Conservation (phyloP, 306 rosid genomes). For the Ormosia emarginata region DNA sequence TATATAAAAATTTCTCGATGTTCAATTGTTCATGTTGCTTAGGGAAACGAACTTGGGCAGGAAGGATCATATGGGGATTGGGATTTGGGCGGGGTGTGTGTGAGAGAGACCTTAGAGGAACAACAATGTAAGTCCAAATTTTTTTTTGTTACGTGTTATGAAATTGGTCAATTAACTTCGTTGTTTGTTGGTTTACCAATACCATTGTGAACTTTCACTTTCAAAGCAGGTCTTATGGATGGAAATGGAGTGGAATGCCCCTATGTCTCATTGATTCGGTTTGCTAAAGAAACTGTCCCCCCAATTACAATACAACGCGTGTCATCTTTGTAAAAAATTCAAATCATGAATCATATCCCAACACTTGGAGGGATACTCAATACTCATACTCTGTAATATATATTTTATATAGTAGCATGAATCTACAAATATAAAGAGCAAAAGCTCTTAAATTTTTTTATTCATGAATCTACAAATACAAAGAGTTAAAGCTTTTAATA, state of each 20-base stretch:
- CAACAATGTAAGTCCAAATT: background rate
- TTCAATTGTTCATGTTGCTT: background rate
- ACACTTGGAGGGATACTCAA: background rate
- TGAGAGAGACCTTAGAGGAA: background rate
- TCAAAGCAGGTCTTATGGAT: background rate
- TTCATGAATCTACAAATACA: too few species aligned
- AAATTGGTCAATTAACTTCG: background rate
- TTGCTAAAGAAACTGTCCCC: slow-evolving; percentile 11
- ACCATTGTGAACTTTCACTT: background rate
- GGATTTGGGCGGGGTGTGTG: background rate
- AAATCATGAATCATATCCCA: background rate
- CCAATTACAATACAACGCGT: slow-evolving; percentile 22
- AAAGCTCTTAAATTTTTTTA: too few species aligned
- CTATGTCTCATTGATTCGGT: slow-evolving; percentile 7
- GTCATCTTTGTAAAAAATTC: background rate
- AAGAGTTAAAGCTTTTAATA: too few species aligned
- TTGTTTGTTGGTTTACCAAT: background rate
- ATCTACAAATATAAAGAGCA: too few species aligned
- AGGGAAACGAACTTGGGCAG: background rate
- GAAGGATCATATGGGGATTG: background rate
- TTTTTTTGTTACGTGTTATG: background rate
- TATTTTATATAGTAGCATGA: too few species aligned
- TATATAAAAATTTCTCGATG: too few species aligned
- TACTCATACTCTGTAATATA: too few species aligned
- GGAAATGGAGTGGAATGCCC: background rate